phyloP scores from a whole-genome alignment of 169 alveolate genomes.

The Eimeria necatrix region DNA sequence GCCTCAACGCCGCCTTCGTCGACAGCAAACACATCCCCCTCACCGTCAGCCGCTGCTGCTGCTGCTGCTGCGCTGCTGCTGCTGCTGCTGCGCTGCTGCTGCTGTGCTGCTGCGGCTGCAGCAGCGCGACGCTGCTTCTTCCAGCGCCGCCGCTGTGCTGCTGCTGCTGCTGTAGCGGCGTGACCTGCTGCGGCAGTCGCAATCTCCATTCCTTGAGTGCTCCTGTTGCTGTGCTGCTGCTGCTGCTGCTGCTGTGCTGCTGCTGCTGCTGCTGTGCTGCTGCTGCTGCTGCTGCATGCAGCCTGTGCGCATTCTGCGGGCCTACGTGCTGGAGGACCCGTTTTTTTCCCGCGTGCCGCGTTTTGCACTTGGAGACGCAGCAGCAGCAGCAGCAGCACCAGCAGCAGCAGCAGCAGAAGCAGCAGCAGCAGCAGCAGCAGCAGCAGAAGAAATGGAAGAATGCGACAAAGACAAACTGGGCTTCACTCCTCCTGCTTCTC shows the following conservation, averaged over 20 bases:
- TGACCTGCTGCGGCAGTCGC: no score
- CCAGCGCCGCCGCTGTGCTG: no score
- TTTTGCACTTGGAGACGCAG: not conserved
- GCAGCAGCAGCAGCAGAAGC: constrained; percentile 22
- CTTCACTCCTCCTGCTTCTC: constrained; percentile 45
- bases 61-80: no score
- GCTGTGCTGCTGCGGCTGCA: no score
- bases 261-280: no score
- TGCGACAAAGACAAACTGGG: constrained; percentile 6
- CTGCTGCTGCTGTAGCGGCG: no score
- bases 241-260: no score
- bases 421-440: constrained; percentile 58
- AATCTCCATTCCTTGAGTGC: no score
- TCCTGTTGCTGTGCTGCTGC: no score
- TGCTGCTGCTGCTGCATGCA: constrained; percentile 62
- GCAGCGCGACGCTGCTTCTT: no score
- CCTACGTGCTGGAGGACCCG: constrained; percentile 95
- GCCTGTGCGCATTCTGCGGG: constrained; percentile 93
- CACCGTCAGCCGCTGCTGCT: not conserved
- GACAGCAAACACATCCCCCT: constrained; percentile 92
- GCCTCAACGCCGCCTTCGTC: constrained; percentile 89
- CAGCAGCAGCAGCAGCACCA: not conserved
- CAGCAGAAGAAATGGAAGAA: constrained; percentile 44
- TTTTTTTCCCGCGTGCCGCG: constrained; percentile 83
- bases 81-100: no score